phyloP scores from a whole-genome alignment of 306 rosid species.

The Mimosa pudica region DNA sequence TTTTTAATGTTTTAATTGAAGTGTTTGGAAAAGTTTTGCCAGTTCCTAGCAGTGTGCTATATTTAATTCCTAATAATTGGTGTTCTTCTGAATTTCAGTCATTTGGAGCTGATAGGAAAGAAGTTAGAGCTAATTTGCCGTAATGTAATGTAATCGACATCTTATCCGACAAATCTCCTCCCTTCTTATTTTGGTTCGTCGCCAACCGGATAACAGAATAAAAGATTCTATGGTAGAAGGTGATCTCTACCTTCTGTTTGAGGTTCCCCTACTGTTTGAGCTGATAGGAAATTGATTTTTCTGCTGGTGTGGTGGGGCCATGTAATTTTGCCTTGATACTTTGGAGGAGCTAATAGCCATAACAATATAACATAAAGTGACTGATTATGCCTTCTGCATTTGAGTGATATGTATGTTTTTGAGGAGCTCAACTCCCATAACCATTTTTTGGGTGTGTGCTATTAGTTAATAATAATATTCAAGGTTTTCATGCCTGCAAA shows the following conservation, averaged over 20 bases:
- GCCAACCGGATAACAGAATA: slow-evolving; percentile 32
- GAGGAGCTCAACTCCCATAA: slow-evolving; percentile 17
- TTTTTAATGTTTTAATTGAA: neutral
- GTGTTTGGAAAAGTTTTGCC: neutral
- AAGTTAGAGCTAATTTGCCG: slow-evolving; percentile 59
- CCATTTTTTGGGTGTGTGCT: neutral
- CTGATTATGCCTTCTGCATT: slow-evolving; percentile 19
- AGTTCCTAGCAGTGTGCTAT: neutral
- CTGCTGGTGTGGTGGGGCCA: slow-evolving; percentile 32
- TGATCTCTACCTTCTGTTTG: slow-evolving; percentile 36
- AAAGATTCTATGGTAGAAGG: slow-evolving; percentile 42
- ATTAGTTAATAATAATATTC: neutral
- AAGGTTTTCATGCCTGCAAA: neutral
- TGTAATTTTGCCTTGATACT: slow-evolving; percentile 36
- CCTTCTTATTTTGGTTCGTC: neutral
- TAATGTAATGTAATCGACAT: slow-evolving; percentile 36
- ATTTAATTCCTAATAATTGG: slow-evolving; percentile 8
- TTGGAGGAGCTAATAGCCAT: slow-evolving; percentile 36
- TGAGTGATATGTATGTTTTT: slow-evolving; percentile 21
- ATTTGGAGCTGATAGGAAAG: slow-evolving; percentile 77
- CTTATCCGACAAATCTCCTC: neutral
- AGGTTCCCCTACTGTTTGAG: slow-evolving; percentile 27
- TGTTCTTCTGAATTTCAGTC: slow-evolving; percentile 50
- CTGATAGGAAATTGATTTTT: slow-evolving; percentile 59
- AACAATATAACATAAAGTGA: neutral